Percentiles rank a stretch among this genome's conserved stretches.
Conservation (phyloP, 208 protist genomes). For the Leishmania arabica region DNA sequence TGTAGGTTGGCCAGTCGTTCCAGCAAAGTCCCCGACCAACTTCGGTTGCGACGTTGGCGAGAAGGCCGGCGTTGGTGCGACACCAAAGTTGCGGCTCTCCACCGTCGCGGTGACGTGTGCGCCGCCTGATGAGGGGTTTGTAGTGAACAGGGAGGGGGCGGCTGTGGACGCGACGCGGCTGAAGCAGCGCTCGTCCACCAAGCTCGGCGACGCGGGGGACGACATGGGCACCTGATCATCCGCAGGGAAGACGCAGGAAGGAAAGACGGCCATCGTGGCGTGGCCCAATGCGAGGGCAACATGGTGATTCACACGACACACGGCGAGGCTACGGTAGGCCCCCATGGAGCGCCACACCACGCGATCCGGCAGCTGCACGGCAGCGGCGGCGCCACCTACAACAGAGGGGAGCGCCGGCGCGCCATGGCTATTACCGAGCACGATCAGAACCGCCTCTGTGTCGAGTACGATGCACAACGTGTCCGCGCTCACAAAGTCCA, state of each 20-base stretch:
- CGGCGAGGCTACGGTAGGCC: constrained; percentile 61
- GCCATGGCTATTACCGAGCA: constrained; percentile 26
- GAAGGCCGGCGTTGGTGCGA: constrained; percentile 26
- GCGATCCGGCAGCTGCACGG: constrained; percentile 16
- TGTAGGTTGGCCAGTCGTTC: background rate
- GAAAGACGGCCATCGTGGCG: constrained; percentile 67
- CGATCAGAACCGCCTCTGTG: constrained; percentile 43
- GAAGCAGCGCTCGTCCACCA: constrained; percentile 6
- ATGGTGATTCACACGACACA: constrained; percentile 66
- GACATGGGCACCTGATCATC: constrained; percentile 4
- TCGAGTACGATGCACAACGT: constrained; percentile 46
- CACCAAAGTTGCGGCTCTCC: constrained; percentile 26
- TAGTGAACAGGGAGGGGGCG: constrained; percentile 16
- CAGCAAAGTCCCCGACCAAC: constrained; percentile 1
- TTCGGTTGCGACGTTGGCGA: constrained; percentile 27
- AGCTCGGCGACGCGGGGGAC: background rate
- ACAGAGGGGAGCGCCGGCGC: background rate
- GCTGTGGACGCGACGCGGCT: constrained; percentile 13
- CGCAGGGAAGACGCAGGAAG: constrained; percentile 22
- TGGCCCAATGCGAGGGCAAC: constrained; percentile 59
- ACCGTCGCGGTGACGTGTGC: background rate
- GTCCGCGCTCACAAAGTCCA: constrained; percentile 43
- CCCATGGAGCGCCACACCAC: constrained; percentile 72
- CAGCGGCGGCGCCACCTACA: background rate
- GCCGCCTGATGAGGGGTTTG: background rate